Conservation (phyloP, 2,329 filamentous ascomycete species). For the Trichoderma koningii region DNA sequence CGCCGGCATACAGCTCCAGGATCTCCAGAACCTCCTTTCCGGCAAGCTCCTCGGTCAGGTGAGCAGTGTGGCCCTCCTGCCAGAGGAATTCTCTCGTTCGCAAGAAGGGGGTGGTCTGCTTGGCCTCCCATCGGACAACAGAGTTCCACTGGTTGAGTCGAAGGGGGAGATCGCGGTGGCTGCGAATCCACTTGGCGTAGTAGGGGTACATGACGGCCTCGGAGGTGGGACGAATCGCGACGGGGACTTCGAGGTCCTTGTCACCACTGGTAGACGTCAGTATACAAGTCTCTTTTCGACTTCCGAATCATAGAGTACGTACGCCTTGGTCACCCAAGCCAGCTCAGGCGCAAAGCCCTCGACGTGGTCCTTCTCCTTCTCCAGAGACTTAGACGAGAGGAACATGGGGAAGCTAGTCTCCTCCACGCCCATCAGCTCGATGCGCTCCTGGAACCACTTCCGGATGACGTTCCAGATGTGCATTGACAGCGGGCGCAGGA, state of each 20-base stretch:
- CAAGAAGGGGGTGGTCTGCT: slow-evolving; percentile 85
- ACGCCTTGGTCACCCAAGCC: slow-evolving; percentile 85
- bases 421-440: slow-evolving; percentile 88
- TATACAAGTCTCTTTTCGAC: neutral
- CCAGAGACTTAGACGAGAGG: slow-evolving; percentile 84
- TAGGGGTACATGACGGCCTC: slow-evolving; percentile 92
- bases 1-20: slow-evolving; percentile 84
- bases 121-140: slow-evolving; percentile 91
- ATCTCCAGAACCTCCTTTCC: slow-evolving; percentile 89
- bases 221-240: slow-evolving; percentile 68
- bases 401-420: slow-evolving; percentile 98
- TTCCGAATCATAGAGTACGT: slow-evolving; percentile 39
- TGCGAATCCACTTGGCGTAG: slow-evolving; percentile 96
- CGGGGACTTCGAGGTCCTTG: slow-evolving; percentile 82
- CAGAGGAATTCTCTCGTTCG: slow-evolving; percentile 94
- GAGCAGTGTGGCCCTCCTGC: slow-evolving; percentile 94
- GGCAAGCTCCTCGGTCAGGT: slow-evolving; percentile 80
- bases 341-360: slow-evolving; percentile 97
- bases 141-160: slow-evolving; percentile 99
- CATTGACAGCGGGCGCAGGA: slow-evolving; percentile 74
- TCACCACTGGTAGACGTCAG: slow-evolving; percentile 64
- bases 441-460: slow-evolving; percentile 70
- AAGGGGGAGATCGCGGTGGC: slow-evolving; percentile 90
- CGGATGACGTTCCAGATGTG: slow-evolving; percentile 67
- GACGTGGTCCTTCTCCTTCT: slow-evolving; percentile 90